A percentile compares a stretch with the other conserved stretches of the same genome.
Evolutionary conservation across 345 rosid species (phyloP).

Genomic region (Acer saccharum): DNA sequence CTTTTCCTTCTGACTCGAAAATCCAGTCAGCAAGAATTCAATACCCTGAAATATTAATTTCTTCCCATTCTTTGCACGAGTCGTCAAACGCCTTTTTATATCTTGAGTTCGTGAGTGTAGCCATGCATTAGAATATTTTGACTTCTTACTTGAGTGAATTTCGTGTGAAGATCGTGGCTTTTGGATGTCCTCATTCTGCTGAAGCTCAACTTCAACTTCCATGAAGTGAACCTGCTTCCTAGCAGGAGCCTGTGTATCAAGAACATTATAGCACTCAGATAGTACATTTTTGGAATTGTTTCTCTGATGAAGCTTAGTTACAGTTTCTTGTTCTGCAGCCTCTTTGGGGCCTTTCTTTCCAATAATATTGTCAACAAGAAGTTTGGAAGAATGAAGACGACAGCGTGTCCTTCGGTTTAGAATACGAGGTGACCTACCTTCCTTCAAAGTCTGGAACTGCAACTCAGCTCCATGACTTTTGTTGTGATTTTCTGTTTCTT

Average conservation of each 20-base stretch:
- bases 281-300: conserved; percentile 22
- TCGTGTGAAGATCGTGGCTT: conserved; percentile 19
- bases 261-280: conserved; percentile 15
- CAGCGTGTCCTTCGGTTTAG: conserved; percentile 29
- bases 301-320: conserved; percentile 14
- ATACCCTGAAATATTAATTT: conserved; percentile 43
- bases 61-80: conserved; percentile 25
- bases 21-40: conserved; percentile 65
- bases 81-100: conserved; percentile 19
- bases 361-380: conserved; percentile 17
- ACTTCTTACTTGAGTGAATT: conserved; percentile 30
- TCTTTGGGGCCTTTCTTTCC: conserved; percentile 21
- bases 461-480: conserved; percentile 18
- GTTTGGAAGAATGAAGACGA: conserved; percentile 32
- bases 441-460: conserved; percentile 23
- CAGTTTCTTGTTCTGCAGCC: conserved; percentile 28
- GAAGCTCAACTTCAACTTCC: conserved; percentile 32
- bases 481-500: conserved; percentile 6
- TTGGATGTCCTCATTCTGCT: conserved; percentile 21
- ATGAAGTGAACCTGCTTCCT: conserved; percentile 50
- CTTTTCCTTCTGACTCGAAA: conserved; percentile 53
- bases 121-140: conserved; percentile 21
- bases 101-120: conserved; percentile 25
- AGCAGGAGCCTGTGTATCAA: conserved; percentile 10
- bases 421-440: conserved; percentile 36